Conservation (phyloP, 805 yeast species). For the Ogataea saltuana region DNA sequence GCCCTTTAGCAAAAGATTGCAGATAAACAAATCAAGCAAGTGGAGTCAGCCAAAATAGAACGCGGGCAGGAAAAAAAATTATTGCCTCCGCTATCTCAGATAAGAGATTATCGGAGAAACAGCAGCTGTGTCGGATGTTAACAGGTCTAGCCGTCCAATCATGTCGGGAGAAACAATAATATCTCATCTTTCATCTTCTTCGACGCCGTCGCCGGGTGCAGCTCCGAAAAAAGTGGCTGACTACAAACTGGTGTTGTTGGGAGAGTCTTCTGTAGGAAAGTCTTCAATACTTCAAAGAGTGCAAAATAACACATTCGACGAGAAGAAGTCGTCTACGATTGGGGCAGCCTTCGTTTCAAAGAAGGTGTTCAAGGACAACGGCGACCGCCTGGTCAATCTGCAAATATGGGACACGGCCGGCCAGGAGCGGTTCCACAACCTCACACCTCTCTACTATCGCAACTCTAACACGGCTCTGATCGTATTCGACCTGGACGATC, state of each 20-base stretch:
- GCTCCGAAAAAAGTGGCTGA: slow-evolving; percentile 34
- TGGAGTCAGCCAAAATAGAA: slow-evolving; percentile 1
- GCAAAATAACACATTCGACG: slow-evolving; percentile 69
- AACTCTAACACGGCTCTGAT: slow-evolving; percentile 83
- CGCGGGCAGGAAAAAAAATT: neutral
- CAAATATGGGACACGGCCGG: slow-evolving; percentile 98
- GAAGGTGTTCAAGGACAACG: slow-evolving; percentile 46
- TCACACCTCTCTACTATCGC: slow-evolving; percentile 83
- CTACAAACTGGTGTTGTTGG: slow-evolving; percentile 38
- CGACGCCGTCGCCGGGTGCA: neutral
- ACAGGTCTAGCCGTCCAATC: neutral
- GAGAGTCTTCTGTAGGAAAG: slow-evolving; percentile 64
- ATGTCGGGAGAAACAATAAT: slow-evolving; percentile 19
- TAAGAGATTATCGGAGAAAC: neutral
- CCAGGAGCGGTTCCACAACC: slow-evolving; percentile 79
- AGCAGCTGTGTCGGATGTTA: neutral
- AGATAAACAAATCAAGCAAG: no score
- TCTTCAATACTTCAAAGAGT: slow-evolving; percentile 81
- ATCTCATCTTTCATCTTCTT: slow-evolving; percentile 19
- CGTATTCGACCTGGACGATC: slow-evolving; percentile 77
- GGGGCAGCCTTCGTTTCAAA: slow-evolving; percentile 99
- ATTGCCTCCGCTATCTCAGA: neutral
- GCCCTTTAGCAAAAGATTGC: no score
- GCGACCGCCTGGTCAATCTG: slow-evolving; percentile 43
- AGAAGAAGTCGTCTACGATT: slow-evolving; percentile 83